Conservation (phyloP, 2,329 filamentous ascomycete species). For the Paramyrothecium roridum region DNA sequence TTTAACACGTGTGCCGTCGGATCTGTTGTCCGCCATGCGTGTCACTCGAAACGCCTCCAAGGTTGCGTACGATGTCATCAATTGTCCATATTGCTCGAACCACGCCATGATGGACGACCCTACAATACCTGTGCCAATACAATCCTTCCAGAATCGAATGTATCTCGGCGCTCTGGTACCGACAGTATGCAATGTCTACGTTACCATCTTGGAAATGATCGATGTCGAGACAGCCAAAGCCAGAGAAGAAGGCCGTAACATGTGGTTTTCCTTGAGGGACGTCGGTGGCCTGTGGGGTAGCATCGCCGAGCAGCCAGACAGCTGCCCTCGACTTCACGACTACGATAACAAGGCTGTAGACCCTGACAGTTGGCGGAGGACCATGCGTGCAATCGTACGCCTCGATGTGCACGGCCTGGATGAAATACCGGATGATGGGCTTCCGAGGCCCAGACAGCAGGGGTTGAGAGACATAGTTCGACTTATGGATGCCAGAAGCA, state of each 20-base stretch:
- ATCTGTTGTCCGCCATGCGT: constrained; percentile 43
- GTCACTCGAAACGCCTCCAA: constrained; percentile 45
- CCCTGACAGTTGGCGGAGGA: constrained; percentile 51
- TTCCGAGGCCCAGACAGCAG: constrained; percentile 29
- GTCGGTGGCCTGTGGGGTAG: constrained; percentile 48
- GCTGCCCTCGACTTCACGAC: constrained; percentile 22
- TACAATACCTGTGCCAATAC: constrained; percentile 35
- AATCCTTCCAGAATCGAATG: constrained; percentile 57
- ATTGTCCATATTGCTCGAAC: constrained; percentile 46
- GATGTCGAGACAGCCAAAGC: constrained; percentile 48
- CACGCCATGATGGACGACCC: constrained; percentile 31
- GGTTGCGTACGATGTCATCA: constrained; percentile 47
- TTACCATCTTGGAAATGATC: constrained; percentile 49
- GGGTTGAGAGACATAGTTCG: constrained; percentile 54
- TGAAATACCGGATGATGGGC: constrained; percentile 7
- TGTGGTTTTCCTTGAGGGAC: constrained; percentile 42
- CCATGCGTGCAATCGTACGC: constrained; percentile 51
- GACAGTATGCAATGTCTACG: constrained; percentile 56
- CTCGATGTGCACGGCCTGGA: constrained; percentile 55
- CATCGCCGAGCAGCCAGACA: constrained; percentile 16
- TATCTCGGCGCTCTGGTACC: constrained; percentile 55
- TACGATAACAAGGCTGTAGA: constrained; percentile 44
- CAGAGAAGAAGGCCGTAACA: constrained; percentile 32
- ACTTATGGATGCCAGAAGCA: constrained; percentile 49
- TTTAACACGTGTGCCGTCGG: constrained; percentile 41